Evolutionary conservation across 2,329 filamentous ascomycete species (phyloP), one percentile per base, ranked within the genome.

Genomic region (Ambrosiella xylebori): DNA sequence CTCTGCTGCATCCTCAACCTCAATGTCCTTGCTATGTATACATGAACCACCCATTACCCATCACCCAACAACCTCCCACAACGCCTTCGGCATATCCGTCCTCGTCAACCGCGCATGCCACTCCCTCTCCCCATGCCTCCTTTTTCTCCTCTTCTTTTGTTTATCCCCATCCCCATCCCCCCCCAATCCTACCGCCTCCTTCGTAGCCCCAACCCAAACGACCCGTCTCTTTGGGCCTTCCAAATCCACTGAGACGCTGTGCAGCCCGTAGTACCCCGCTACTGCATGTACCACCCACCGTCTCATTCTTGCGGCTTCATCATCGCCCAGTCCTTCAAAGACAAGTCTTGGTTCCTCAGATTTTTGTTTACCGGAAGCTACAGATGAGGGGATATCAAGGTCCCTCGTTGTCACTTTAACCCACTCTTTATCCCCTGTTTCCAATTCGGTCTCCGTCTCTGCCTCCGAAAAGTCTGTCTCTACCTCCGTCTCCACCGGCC

Each of bases 281-380:
- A 97, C 90, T 59, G 87, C 86, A 70, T 97, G 90, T 1, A 94
- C 88, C 57, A 97, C 79, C 86, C 90, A 97, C 62, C 91, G 86
- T 84, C 87, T 89, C 73, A 95, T 96, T 3, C 84, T 80, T 54
- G 86, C 86, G 7, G 81, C 79, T 61, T 83, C 81, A 65, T 90
- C 88, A 59, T 85, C 82, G 13, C 82, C 85, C 39, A 84, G 73
- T 51, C 82, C 84, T 69, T 96, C 87, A 68, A 95, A 89, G 7
- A 97, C 78, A 72, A 95, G 72, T 11, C 77, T 77, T n/a, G 71
- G 69, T 58, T 77, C 73, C n/a, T 74, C 67, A 63, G 61, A 55
- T 47, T 51, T 40, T 57, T 56, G 67, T 64, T 73, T 19, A 15
- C 47, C 12, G 4, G n/a, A n/a, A 51, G 35, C 6, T 35, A 35